A percentile compares a stretch with the other conserved stretches of the same genome.
These are phyloP conservation scores for Dichotomopilus funicola DNA, from an alignment of 2,329 filamentous ascomycete genomes.

Conservation along the genomic window DNA sequence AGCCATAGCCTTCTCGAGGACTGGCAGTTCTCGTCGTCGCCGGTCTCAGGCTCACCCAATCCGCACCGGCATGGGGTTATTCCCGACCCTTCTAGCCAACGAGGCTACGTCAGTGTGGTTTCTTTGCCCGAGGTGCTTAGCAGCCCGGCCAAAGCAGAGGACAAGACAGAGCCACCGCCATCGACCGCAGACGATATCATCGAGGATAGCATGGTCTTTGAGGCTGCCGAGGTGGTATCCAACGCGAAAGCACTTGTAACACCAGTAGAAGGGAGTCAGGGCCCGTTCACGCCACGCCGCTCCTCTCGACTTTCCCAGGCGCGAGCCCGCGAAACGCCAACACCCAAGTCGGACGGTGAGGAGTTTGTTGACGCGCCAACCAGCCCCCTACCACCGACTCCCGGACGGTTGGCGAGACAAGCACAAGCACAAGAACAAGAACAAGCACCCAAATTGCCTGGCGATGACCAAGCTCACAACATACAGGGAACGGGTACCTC, in stretches of 20 bases:
- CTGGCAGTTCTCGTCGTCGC: slow-evolving; percentile 52
- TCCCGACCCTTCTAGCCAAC: slow-evolving; percentile 20
- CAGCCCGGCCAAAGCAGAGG: slow-evolving; percentile 1
- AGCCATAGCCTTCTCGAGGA: slow-evolving; percentile 36
- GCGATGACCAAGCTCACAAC: neutral
- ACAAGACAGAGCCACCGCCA: slow-evolving; percentile 5
- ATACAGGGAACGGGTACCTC: slow-evolving; percentile 24
- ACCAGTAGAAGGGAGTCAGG: neutral
- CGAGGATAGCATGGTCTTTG: slow-evolving; percentile 20
- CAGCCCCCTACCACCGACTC: slow-evolving; percentile 33
- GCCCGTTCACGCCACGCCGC: slow-evolving; percentile 19
- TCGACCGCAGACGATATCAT: slow-evolving; percentile 17
- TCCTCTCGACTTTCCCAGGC: slow-evolving; percentile 17
- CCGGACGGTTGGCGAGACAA: slow-evolving; percentile 24
- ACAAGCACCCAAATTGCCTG: slow-evolving; percentile 9
- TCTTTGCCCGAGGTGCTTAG: slow-evolving; percentile 14
- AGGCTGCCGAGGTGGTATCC: neutral
- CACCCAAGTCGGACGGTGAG: slow-evolving; percentile 36
- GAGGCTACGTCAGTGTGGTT: slow-evolving; percentile 19
- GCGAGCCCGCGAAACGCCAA: slow-evolving; percentile 31
- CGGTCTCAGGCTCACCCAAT: slow-evolving; percentile 45
- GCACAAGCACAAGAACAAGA: slow-evolving; percentile 11
- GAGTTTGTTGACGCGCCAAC: slow-evolving; percentile 45
- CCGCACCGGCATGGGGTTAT: slow-evolving; percentile 27
- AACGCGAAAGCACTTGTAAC: neutral